Evolutionary conservation across 2,329 filamentous ascomycete species (phyloP).

Genomic region (Fusarium neocosmosporiellum): DNA sequence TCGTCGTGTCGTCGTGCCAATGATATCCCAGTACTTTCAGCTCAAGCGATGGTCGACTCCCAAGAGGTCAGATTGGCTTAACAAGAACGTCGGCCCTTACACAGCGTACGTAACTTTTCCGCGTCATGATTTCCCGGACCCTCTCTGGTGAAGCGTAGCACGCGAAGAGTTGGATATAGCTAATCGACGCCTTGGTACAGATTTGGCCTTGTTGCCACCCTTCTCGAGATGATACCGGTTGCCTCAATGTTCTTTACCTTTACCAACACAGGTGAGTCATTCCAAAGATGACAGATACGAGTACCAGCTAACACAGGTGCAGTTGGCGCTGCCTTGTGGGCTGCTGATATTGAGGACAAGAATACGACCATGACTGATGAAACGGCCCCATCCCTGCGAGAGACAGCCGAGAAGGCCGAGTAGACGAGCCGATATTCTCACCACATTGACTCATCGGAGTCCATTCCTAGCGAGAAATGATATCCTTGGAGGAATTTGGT

Average conservation of each 20-base stretch:
- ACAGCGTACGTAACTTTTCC: conserved; percentile 72
- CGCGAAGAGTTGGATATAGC: conserved; percentile 2
- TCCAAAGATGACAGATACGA: neutral
- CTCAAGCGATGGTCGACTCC: conserved; percentile 82
- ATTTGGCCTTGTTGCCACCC: conserved; percentile 77
- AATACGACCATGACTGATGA: conserved; percentile 60
- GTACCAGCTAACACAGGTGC: conserved; percentile 15
- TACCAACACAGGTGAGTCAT: conserved; percentile 77
- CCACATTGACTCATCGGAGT: neutral
- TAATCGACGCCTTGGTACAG: conserved; percentile 57
- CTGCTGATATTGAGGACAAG: conserved; percentile 80
- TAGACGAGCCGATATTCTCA: conserved; percentile 38
- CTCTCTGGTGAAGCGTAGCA: conserved; percentile 9
- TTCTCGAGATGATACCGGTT: conserved; percentile 87
- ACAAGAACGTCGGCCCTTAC: conserved; percentile 79
- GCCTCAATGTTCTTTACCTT: conserved; percentile 87
- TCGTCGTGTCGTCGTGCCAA: conserved; percentile 4
- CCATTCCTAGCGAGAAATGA: neutral
- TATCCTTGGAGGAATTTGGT: neutral
- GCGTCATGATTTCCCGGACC: neutral
- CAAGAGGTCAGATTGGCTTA: conserved; percentile 75
- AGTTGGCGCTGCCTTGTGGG: conserved; percentile 95
- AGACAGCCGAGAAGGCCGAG: conserved; percentile 62
- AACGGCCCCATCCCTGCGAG: conserved; percentile 63
- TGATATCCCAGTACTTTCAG: conserved; percentile 79